Evolutionary conservation across 139 green algal species (phyloP), one percentile per base, ranked within the genome.

Genomic region (Picochlorum sp.): DNA sequence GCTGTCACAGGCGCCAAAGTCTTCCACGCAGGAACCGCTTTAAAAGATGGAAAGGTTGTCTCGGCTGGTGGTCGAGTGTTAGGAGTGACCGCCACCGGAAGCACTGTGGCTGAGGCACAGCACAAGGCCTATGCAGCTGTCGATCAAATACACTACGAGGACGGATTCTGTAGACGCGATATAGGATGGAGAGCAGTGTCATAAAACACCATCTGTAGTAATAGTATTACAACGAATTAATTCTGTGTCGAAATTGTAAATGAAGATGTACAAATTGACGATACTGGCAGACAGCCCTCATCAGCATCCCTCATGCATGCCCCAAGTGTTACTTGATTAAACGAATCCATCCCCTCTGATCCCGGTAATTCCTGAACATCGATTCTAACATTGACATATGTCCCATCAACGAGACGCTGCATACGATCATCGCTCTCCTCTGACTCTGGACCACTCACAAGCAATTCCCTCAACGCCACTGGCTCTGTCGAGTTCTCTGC

Each of bases 111-210:
- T 28, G 77, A 85, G 57, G 89, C 90, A 4, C 88, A 96, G 69
- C 56, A 47, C 7, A 74, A 71, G 10, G 90, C 90, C 1, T 96
- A 96, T 67, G 58, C 80, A 69, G 89, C 75, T 1, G 86, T 96
- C 9, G 82, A 89, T 49, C 30, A 70, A 41, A 89, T 96, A 28
- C 32, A 88, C 32, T 96, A 85, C 83, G 64, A 76, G 9, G 85
- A 92, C 20, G 87, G 82, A 8, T 94, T 90, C 66, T 95, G 86
- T 71, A 75, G 90, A 26, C 78, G 71, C 7, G 90, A 96, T 69
- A 96, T 96, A 56, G 90, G 84, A 16, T 96, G 86, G 86, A 69
- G 87, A 18, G 89, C 87, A 6, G 69, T 96, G 28, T 73, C 44
- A 37, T 59, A 18, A 59, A 30, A 6, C 28, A 30, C 28, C 0